These are phyloP conservation scores for Colletotrichum cordylinicola DNA, from an alignment of 2,329 filamentous ascomycete species.

Conservation along the genomic window DNA sequence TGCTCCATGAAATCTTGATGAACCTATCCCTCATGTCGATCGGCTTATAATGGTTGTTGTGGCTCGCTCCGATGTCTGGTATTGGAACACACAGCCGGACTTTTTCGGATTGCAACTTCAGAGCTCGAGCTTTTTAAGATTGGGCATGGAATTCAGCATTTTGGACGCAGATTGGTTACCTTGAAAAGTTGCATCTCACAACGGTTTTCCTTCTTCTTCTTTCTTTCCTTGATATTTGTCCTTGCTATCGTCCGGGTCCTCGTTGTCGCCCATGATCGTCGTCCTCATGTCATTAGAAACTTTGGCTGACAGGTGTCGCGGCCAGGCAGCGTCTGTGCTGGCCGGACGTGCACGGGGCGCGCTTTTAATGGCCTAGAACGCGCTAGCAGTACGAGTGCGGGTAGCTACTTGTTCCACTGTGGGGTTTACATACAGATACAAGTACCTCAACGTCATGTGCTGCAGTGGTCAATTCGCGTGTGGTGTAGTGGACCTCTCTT, in stretches of 20 bases:
- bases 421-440: neutral
- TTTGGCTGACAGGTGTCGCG: neutral
- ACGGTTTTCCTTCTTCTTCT: too few relatives aligned
- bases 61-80: too few relatives aligned
- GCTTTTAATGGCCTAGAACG: neutral
- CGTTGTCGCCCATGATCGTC: neutral
- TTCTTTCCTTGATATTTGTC: neutral
- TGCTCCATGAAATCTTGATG: too few relatives aligned
- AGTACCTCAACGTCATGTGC: neutral
- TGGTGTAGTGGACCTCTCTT: neutral
- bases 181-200: too few relatives aligned
- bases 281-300: neutral
- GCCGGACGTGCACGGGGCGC: neutral
- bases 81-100: too few relatives aligned
- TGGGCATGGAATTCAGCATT: too few relatives aligned
- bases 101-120: too few relatives aligned
- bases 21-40: too few relatives aligned
- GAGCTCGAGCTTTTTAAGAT: too few relatives aligned
- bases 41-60: too few relatives aligned
- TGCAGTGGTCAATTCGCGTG: neutral
- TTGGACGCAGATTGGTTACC: too few relatives aligned
- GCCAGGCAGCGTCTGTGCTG: neutral
- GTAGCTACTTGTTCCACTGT: neutral
- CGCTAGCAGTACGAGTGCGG: neutral
- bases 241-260: neutral